Conservation (phyloP, 139 green algal genomes). For the Chlamydomonas sp. region DNA sequence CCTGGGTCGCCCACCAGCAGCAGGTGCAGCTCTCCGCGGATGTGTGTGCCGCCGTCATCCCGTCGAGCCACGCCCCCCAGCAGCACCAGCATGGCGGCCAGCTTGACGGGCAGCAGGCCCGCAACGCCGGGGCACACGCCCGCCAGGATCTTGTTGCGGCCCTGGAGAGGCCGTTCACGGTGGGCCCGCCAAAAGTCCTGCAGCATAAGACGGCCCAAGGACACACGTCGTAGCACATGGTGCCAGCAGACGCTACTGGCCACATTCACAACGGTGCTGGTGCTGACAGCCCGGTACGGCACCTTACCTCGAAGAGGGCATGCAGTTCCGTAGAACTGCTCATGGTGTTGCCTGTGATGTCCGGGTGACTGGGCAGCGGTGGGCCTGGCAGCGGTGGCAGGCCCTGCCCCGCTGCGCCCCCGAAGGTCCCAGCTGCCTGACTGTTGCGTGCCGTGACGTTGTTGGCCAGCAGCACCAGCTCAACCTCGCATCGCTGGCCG, state of each 20-base stretch:
- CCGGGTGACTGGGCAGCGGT: too few relatives aligned
- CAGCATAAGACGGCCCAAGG: background rate
- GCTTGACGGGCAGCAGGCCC: slow-evolving; percentile 82
- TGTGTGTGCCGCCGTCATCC: slow-evolving; percentile 2
- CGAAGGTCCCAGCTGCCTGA: background rate
- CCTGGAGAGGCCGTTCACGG: slow-evolving; percentile 55
- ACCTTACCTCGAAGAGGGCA: too few relatives aligned
- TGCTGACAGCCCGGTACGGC: too few relatives aligned
- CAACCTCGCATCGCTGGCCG: slow-evolving; percentile 74
- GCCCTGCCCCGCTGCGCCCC: slow-evolving; percentile 13
- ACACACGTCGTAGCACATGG: background rate
- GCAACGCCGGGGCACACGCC: slow-evolving; percentile 74
- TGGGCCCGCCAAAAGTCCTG: slow-evolving; percentile 61
- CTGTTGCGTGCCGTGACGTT: slow-evolving; percentile 14
- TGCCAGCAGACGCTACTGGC: too few relatives aligned
- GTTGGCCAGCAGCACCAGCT: slow-evolving; percentile 69
- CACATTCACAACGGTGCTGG: too few relatives aligned
- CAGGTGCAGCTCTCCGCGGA: slow-evolving; percentile 86
- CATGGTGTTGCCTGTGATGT: too few relatives aligned
- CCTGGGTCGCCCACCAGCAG: slow-evolving; percentile 93
- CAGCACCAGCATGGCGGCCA: slow-evolving; percentile 82
- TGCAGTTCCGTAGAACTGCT: too few relatives aligned
- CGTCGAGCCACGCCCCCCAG: slow-evolving; percentile 74
- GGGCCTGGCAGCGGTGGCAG: too few relatives aligned
- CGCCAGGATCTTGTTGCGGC: slow-evolving; percentile 79